Evolutionary conservation across 2,329 filamentous ascomycete species (phyloP), one percentile per base, ranked within the genome.

Genomic region (Sporothrix luriei): DNA sequence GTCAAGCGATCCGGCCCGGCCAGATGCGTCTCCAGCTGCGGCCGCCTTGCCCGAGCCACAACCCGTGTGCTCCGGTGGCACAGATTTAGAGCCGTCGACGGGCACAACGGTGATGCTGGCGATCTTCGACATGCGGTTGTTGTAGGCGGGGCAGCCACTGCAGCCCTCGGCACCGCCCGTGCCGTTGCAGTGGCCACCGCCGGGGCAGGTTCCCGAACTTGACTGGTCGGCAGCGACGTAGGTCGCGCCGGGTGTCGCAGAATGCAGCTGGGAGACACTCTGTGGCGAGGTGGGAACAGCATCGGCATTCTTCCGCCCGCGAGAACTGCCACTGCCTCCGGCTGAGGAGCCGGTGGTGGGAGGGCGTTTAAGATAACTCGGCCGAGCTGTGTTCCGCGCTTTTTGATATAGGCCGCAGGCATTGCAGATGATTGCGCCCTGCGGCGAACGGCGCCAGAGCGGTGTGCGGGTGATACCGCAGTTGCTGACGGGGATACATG

Each of bases 351-450:
- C 79, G 33, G 85, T 79, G 66, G 83, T 84, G 4, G 88, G 85
- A 13, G 91, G 88, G 72, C 93, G 90, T 81, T 97, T 97, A 70
- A 97, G 82, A 75, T 93, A 97, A 7, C 93, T 95, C 16, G 95
- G 95, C 66, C 95, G 88, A 75, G 92, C 89, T 72, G 94, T 91
- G 78, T 98, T 98, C 74, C 95, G 88, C 11, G 94, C 94, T 79
- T 98, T 98, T 72, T 92, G 84, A 79, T 99, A 99, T 19, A 99
- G 85, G 54, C 95, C 95, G 77, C 95, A 99, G 6, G 95, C 95
- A 80, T 99, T 99, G 82, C 95, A 99, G 71, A 99, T 98, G 38
- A 93, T 97, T 68, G 93, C 91, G 40, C 95, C 95, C 75, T 94
- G 90, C 0, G 94, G 94, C 19, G 94, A 97, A 76, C 95, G 88